phyloP scores from a whole-genome alignment of 768 basidiomycete genomes.

The Suillus paluster region DNA sequence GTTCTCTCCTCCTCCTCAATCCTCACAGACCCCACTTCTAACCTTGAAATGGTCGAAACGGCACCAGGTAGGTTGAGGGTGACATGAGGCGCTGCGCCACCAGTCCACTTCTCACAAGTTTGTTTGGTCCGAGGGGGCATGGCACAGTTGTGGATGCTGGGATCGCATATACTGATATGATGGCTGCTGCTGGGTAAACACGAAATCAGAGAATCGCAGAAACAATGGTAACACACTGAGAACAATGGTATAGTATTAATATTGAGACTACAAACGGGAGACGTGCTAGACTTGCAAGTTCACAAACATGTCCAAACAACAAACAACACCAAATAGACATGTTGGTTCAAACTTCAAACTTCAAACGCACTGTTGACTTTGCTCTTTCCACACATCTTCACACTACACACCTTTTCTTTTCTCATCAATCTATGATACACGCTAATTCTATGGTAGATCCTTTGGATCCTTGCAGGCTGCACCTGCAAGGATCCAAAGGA shows the following conservation, averaged over 20 bases:
- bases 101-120: background rate
- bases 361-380: background rate
- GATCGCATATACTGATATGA: background rate
- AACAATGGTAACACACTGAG: background rate
- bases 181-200: background rate
- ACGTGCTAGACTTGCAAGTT: too few relatives aligned
- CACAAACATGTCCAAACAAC: too few relatives aligned
- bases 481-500: conserved; percentile 5
- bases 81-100: background rate
- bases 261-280: too few relatives aligned
- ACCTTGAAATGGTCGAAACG: background rate
- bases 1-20: background rate
- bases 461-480: conserved; percentile 1
- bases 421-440: background rate
- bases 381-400: background rate
- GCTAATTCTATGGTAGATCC: background rate
- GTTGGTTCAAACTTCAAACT: background rate
- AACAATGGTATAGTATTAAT: background rate
- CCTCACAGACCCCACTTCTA: background rate
- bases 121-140: background rate
- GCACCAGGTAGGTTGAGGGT: background rate
- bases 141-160: background rate
- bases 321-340: too few relatives aligned
- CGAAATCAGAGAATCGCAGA: background rate
- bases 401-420: background rate